These are phyloP conservation scores for Camelina sativa DNA, from an alignment of 345 rosid species.

Conservation along the genomic window DNA sequence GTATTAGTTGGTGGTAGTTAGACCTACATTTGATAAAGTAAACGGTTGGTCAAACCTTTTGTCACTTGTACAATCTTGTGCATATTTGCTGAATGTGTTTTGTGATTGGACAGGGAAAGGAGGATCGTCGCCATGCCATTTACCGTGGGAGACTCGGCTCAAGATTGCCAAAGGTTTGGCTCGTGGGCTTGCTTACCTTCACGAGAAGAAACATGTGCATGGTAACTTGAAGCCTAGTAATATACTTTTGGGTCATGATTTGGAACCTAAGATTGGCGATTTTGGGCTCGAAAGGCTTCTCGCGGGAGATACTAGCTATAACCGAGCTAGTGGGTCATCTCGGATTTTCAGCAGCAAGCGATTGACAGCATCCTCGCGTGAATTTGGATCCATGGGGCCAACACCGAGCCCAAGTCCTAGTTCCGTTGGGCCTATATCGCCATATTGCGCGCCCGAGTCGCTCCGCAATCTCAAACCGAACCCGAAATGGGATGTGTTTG, in stretches of 20 bases:
- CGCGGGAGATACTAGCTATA: constrained; percentile 65
- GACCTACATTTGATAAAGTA: constrained; percentile 41
- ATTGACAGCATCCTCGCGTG: constrained; percentile 60
- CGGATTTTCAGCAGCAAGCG: constrained; percentile 84
- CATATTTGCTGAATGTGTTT: constrained; percentile 18
- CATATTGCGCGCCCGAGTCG: constrained; percentile 83
- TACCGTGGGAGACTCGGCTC: constrained; percentile 88
- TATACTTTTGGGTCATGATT: constrained; percentile 65
- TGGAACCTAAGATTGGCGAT: constrained; percentile 88
- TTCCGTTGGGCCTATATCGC: constrained; percentile 56
- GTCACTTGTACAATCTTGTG: background rate
- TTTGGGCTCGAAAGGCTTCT: constrained; percentile 84
- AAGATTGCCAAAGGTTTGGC: constrained; percentile 86
- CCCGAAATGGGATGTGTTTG: constrained; percentile 88
- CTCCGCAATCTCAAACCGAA: constrained; percentile 81
- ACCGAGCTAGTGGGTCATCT: constrained; percentile 64
- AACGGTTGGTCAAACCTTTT: constrained; percentile 32
- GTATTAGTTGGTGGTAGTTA: constrained; percentile 17
- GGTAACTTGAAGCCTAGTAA: constrained; percentile 88
- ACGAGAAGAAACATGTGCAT: constrained; percentile 90
- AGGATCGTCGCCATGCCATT: constrained; percentile 79
- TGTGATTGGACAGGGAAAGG: constrained; percentile 61
- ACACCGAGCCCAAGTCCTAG: constrained; percentile 70
- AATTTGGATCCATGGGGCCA: constrained; percentile 49
- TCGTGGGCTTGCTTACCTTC: constrained; percentile 79